Percentiles rank a stretch among this genome's conserved stretches.
phyloP scores from a whole-genome alignment of 768 basidiomycete species.

The Mrakia gelida region DNA sequence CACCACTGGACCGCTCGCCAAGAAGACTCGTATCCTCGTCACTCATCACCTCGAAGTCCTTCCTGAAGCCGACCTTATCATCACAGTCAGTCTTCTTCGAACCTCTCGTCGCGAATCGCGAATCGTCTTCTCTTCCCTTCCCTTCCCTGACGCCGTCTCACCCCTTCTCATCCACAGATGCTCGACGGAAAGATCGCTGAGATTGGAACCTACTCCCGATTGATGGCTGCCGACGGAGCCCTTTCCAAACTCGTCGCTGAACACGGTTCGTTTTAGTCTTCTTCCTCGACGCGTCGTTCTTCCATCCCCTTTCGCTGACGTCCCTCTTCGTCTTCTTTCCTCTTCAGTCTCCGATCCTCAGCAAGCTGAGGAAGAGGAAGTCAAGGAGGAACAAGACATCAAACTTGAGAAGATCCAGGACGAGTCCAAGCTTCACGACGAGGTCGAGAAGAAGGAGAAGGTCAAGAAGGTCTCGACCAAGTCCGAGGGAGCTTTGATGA shows the following conservation, averaged over 20 bases:
- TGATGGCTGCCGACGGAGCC: constrained; percentile 52
- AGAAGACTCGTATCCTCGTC: constrained; percentile 59
- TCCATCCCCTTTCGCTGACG: too few species aligned
- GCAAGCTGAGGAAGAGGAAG: constrained; percentile 49
- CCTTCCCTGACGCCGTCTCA: too few species aligned
- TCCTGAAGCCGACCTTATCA: constrained; percentile 40
- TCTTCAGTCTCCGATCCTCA: constrained; percentile 52
- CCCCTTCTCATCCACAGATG: constrained; percentile 4
- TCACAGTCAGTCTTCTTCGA: constrained; percentile 39
- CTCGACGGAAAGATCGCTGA: constrained; percentile 28
- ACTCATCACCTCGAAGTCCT: constrained; percentile 42
- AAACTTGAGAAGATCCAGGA: constrained; percentile 6
- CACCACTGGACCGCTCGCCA: constrained; percentile 50
- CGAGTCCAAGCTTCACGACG: neutral
- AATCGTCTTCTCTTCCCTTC: neutral
- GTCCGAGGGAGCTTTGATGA: constrained; percentile 10
- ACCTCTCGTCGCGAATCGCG: constrained; percentile 12
- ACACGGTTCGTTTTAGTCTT: constrained; percentile 49
- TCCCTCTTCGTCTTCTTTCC: too few species aligned
- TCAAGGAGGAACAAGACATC: constrained; percentile 20
- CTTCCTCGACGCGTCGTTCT: too few species aligned
- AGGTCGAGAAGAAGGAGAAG: neutral
- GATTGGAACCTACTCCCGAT: constrained; percentile 23
- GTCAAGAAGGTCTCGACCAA: constrained; percentile 14
- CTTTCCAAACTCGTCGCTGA: constrained; percentile 72